Conservation (phyloP, 192 early-diverging fungal genomes). For the Umbelopsis sp. region DNA sequence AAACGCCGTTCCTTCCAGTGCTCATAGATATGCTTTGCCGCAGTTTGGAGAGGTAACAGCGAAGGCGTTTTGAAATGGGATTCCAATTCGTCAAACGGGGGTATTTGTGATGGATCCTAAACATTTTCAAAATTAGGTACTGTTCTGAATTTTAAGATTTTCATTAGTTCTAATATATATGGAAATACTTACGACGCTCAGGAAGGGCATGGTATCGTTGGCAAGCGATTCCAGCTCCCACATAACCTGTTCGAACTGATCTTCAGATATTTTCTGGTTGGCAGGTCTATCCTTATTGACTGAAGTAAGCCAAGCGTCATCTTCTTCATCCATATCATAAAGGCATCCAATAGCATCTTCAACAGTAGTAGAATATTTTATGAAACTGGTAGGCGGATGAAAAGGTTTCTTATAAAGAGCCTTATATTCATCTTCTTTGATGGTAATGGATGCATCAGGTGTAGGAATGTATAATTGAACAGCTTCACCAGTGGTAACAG, state of each 20-base stretch:
- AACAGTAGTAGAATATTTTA: conserved; percentile 75
- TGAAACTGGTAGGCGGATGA: conserved; percentile 64
- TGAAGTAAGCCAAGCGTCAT: conserved; percentile 60
- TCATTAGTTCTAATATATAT: neutral
- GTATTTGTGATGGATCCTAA: conserved; percentile 39
- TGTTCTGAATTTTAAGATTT: neutral
- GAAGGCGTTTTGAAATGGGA: conserved; percentile 1
- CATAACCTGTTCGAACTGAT: conserved; percentile 75
- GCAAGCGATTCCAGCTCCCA: conserved; percentile 68
- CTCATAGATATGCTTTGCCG: conserved; percentile 21
- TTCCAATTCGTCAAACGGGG: conserved; percentile 25
- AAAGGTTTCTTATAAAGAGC: conserved; percentile 65
- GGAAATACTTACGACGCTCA: conserved; percentile 31
- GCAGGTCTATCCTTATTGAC: conserved; percentile 28
- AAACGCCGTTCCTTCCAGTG: conserved; percentile 35
- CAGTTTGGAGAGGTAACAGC: neutral
- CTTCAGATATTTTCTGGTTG: conserved; percentile 47
- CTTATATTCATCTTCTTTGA: conserved; percentile 55
- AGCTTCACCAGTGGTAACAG: conserved; percentile 49
- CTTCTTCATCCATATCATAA: conserved; percentile 81
- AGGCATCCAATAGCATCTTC: conserved; percentile 76
- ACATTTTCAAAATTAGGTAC: neutral
- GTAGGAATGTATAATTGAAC: conserved; percentile 74
- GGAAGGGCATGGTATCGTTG: conserved; percentile 47
- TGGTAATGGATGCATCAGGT: conserved; percentile 76